phyloP scores from a whole-genome alignment of 371 early-diverging fungal species.

The Mucor racemosus region DNA sequence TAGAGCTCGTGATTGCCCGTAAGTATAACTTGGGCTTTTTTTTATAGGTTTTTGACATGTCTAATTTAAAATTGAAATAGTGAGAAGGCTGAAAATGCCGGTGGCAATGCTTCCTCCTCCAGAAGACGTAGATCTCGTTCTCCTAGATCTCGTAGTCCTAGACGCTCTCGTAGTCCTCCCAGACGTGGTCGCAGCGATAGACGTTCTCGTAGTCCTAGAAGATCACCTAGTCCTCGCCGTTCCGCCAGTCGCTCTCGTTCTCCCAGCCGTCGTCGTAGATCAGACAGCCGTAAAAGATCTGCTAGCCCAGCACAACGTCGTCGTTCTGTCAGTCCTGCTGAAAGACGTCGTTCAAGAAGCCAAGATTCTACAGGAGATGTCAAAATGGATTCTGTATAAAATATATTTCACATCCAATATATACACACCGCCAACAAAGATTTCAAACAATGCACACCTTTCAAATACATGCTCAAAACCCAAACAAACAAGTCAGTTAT shows the following conservation, averaged over 20 bases:
- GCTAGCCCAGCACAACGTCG: slow-evolving; percentile 16
- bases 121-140: slow-evolving; percentile 25
- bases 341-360: slow-evolving; percentile 19
- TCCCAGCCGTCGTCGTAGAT: slow-evolving; percentile 13
- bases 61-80: background rate
- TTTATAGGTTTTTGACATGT: background rate
- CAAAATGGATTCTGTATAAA: slow-evolving; percentile 13
- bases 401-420: background rate
- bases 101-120: slow-evolving; percentile 13
- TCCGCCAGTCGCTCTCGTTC: slow-evolving; percentile 21
- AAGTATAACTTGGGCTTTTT: slow-evolving; percentile 19
- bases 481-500: background rate
- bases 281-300: slow-evolving; percentile 12
- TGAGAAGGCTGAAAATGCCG: slow-evolving; percentile 11
- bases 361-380: slow-evolving; percentile 14
- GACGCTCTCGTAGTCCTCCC: slow-evolving; percentile 47
- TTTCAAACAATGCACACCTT: background rate
- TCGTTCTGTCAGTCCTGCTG: slow-evolving; percentile 10
- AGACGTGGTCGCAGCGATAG: slow-evolving; percentile 37
- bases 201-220: slow-evolving; percentile 38
- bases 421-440: background rate
- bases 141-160: slow-evolving; percentile 21
- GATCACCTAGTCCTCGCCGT: slow-evolving; percentile 31
- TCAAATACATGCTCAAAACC: background rate
- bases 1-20: slow-evolving; percentile 46